These are phyloP conservation scores for Ophiorrhiza pumila DNA, from an alignment of 257 asterid genomes.

Conservation along the genomic window DNA sequence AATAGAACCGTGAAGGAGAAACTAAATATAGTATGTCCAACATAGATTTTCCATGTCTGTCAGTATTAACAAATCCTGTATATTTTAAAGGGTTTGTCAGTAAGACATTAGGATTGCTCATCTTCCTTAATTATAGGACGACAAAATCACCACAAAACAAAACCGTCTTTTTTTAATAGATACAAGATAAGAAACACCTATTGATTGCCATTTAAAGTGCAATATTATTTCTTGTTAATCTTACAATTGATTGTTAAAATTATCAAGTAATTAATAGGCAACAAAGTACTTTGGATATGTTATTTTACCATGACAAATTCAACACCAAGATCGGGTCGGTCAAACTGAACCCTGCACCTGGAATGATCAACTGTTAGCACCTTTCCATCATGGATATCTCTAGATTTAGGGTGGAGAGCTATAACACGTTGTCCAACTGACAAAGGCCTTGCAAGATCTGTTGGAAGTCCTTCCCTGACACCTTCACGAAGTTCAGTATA, in stretches of 20 bases:
- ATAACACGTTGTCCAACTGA: slow-evolving; percentile 94
- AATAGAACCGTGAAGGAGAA: not conserved
- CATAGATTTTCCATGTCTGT: not conserved
- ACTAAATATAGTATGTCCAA: not conserved
- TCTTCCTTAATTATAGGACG: not conserved
- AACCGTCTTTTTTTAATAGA: no score
- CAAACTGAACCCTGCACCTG: slow-evolving; percentile 87
- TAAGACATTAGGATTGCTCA: not conserved
- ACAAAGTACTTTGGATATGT: not conserved
- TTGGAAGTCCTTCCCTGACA: slow-evolving; percentile 75
- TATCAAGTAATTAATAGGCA: not conserved
- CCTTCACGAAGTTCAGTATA: slow-evolving; percentile 87
- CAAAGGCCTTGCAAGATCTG: slow-evolving; percentile 89
- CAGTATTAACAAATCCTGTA: not conserved
- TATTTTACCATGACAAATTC: slow-evolving; percentile 80
- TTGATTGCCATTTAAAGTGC: not conserved
- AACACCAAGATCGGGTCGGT: slow-evolving; percentile 88
- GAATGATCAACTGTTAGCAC: slow-evolving; percentile 85
- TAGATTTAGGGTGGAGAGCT: slow-evolving; percentile 92
- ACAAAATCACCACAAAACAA: no score
- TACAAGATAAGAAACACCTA: not conserved
- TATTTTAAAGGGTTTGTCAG: not conserved
- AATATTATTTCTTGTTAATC: no score
- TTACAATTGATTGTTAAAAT: not conserved
- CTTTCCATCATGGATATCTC: slow-evolving; percentile 87